phyloP scores from a whole-genome alignment of 2,329 filamentous ascomycete species.

The Paracorniculantispora psalliotae region DNA sequence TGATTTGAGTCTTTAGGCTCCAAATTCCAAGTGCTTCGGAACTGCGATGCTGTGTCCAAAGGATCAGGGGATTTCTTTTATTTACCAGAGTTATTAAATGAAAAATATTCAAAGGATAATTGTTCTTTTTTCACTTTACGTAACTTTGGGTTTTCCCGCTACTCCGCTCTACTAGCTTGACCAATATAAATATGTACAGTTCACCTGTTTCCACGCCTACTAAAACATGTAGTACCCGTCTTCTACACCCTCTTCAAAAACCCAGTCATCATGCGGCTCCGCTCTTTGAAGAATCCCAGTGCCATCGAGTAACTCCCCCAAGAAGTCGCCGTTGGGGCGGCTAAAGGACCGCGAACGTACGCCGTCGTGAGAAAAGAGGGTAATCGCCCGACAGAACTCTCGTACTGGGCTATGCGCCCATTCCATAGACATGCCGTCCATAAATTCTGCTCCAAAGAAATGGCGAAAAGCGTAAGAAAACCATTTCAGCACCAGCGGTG shows the following conservation, averaged over 20 bases:
- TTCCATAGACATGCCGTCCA: not conserved
- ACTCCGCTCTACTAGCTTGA: too few species aligned
- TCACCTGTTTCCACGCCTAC: not conserved
- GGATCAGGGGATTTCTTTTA: too few species aligned
- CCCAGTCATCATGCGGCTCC: not conserved
- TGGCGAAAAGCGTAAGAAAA: not conserved
- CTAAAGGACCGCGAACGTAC: not conserved
- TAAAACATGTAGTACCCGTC: not conserved
- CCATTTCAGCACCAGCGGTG: not conserved
- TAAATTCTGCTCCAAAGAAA: not conserved
- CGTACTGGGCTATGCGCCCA: not conserved
- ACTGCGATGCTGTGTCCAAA: too few species aligned
- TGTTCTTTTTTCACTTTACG: too few species aligned
- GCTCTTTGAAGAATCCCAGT: not conserved
- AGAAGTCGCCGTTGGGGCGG: not conserved
- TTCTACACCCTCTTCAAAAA: not conserved
- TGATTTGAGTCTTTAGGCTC: too few species aligned
- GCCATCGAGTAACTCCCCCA: not conserved
- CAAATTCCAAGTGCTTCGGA: too few species aligned
- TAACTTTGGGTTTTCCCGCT: too few species aligned
- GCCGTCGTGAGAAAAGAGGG: not conserved
- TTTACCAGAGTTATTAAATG: too few species aligned
- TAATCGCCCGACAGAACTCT: not conserved
- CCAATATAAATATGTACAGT: too few species aligned
- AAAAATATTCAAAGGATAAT: too few species aligned